Evolutionary conservation across 768 basidiomycete species (phyloP), one percentile per base, ranked within the genome.

Genomic region (Cystofilobasidium capitatum): DNA sequence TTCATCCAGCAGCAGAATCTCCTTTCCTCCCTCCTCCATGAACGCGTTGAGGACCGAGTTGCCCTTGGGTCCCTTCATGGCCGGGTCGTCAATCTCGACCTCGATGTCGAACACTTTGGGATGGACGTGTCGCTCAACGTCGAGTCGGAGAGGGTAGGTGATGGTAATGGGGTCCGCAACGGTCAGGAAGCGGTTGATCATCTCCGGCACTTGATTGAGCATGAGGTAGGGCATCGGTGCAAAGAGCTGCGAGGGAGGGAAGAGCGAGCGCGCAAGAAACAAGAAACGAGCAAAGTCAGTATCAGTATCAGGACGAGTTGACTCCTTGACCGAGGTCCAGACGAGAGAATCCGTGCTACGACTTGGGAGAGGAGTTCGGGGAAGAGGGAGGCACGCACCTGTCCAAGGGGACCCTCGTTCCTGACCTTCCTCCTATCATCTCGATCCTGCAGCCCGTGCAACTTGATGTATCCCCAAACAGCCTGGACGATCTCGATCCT

Each of bases 401-500:
- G 31, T 26, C 62, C 39, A 51, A 90, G 79, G 64, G 80, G 81
- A 16, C 85, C 87, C 72, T 91, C 89, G 2, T 84, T 81, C 14
- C 83, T 83, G 61, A 91, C 83, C 60, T 84, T 75, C 44, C 85
- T 82, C 65, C 88, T 80, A 76, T 91, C 88, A 0, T 83, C 83
- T 71, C 89, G 90, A 76, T 91, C 89, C 76, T 91, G 89, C 22
- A 93, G 78, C 31, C 84, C 83, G 71, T 91, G 81, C 17, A 86
- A 79, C 75, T 92, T 94, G 78, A 96, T 88, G 72, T 93, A 91
- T 73, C 88, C 89, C 93, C 93, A 98, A 14, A 96, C 75, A 0
- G 88, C 83, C 65, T 89, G 86, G 22, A 94, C 82, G 22, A 89
- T 83, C 8, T 87, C 89, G 29, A 86, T 79, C 35, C 89, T 83